Evolutionary conservation across 495 filamentous ascomycete genomes (phyloP).

Genomic region (Tuber brumale): DNA sequence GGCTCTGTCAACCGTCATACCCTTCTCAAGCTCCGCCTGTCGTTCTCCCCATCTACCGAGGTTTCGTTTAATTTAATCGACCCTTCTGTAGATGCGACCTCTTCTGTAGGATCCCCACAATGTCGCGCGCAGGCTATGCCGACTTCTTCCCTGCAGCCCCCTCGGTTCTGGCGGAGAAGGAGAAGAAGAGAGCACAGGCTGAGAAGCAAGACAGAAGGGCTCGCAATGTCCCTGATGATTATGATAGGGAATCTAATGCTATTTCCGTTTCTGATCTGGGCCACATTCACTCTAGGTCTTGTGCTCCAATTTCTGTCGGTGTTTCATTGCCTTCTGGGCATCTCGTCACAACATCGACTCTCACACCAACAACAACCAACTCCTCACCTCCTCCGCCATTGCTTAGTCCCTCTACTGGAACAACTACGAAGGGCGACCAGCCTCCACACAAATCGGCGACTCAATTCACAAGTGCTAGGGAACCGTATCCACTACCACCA

Average conservation of each 20-base stretch:
- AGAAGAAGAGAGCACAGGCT: slow-evolving; percentile 42
- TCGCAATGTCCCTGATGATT: slow-evolving; percentile 24
- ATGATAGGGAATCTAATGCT: slow-evolving; percentile 45
- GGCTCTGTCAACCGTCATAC: slow-evolving; percentile 10
- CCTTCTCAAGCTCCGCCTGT: background rate
- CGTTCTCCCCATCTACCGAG: background rate
- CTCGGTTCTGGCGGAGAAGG: slow-evolving; percentile 51
- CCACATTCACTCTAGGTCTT: slow-evolving; percentile 23
- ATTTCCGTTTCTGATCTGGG: slow-evolving; percentile 20
- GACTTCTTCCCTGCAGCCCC: slow-evolving; percentile 87
- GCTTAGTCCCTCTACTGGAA: slow-evolving; percentile 22
- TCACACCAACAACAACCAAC: slow-evolving; percentile 19
- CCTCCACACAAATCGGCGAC: slow-evolving; percentile 25
- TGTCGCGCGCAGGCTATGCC: slow-evolving; percentile 84
- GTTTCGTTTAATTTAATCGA: slow-evolving; percentile 8
- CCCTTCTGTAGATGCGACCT: slow-evolving; percentile 41
- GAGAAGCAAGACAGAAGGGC: slow-evolving; percentile 42
- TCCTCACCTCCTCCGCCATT: slow-evolving; percentile 35
- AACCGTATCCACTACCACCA: slow-evolving; percentile 17
- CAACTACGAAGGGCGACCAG: slow-evolving; percentile 25
- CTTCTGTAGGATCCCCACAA: slow-evolving; percentile 45
- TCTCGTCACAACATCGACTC: slow-evolving; percentile 22
- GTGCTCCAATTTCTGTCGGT: slow-evolving; percentile 15
- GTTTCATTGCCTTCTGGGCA: background rate
- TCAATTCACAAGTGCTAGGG: slow-evolving; percentile 25